Evolutionary conservation across 129 eudicot genomes (phyloP), one percentile per base, ranked within the genome.

Genomic region (Arctium minus): DNA sequence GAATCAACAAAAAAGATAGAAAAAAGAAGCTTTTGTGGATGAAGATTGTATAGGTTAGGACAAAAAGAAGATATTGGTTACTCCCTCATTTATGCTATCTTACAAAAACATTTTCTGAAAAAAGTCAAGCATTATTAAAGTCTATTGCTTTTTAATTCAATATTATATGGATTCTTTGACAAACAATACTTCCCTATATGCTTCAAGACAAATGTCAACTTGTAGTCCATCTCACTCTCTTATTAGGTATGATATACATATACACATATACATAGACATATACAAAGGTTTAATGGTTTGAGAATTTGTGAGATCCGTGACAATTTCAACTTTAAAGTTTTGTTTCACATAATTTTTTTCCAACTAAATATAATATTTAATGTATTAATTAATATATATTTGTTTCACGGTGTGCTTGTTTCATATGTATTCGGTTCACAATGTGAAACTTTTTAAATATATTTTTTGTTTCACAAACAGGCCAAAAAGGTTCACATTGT

Each of bases 141-240:
- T 81, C 72, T 80, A 53, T 83, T 87, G 84, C 71, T 72, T 90
- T 90, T 35, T 35, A 33, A 31, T 73, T 73, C 36, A 44, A 77
- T 87, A 81, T 80, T 89, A 83, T 78, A 40, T 12, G 85, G 92
- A 95, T 91, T 95, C 97, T 85, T 70, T 84, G 93, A 92, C 98
- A 91, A 92, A 92, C 94, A 79, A 81, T 86, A 92, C 71, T 88
- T 79, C 85, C 62, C 81, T 85, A 80, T 81, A 15, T 79, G 80
- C 93, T 90, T 79, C 4, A 80, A 65, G 87, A 84, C 86, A 46
- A 60, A 91, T 84, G 92, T 82, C 98, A 92, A 89, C 82, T 77
- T 77, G 79, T 87, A 83, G 31, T 84, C 86, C 75, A 84, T 86
- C 90, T 79, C 60, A 13, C 56, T 39, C 80, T 70, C 36, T 8